Percentiles rank a stretch among this genome's conserved stretches.
Conservation (phyloP, 495 filamentous ascomycete genomes). For the Schizothecium vesticola region DNA sequence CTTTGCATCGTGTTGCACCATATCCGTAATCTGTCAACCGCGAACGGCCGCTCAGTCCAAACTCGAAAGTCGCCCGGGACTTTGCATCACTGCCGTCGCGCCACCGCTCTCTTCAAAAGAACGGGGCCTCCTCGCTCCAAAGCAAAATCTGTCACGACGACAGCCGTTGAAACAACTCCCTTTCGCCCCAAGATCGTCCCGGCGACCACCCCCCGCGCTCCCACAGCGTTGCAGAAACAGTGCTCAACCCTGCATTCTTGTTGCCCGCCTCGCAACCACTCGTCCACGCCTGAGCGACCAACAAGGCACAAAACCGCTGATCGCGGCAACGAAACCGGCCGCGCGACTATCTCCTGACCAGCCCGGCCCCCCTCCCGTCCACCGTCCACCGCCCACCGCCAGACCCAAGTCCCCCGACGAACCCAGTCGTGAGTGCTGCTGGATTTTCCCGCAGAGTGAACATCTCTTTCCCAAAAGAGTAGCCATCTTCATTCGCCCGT, state of each 20-base stretch:
- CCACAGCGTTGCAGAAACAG: conserved; percentile 20
- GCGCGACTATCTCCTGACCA: conserved; percentile 21
- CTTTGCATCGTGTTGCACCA: not conserved
- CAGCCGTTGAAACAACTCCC: not conserved
- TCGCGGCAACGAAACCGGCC: conserved; percentile 31
- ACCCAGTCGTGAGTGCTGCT: conserved; percentile 2
- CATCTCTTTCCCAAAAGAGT: conserved; percentile 7
- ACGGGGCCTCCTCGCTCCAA: not conserved
- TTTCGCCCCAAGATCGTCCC: not conserved
- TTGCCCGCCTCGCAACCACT: conserved; percentile 19
- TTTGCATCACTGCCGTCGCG: not conserved
- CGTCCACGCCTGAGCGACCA: not conserved
- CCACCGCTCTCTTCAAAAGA: not conserved
- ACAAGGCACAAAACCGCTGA: conserved; percentile 30
- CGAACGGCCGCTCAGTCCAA: not conserved
- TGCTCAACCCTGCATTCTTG: conserved; percentile 12
- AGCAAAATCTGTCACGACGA: not conserved
- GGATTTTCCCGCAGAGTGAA: conserved; percentile 7
- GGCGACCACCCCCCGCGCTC: conserved; percentile 18
- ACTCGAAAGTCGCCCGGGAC: not conserved
- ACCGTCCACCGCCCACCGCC: conserved; percentile 7
- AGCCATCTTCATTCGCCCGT: not conserved
- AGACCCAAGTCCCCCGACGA: conserved; percentile 3
- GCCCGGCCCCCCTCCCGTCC: conserved; percentile 7
- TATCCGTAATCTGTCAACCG: not conserved